These are phyloP conservation scores for Cercospora sp. DNA, from an alignment of 2,329 filamentous ascomycete genomes.

Conservation along the genomic window DNA sequence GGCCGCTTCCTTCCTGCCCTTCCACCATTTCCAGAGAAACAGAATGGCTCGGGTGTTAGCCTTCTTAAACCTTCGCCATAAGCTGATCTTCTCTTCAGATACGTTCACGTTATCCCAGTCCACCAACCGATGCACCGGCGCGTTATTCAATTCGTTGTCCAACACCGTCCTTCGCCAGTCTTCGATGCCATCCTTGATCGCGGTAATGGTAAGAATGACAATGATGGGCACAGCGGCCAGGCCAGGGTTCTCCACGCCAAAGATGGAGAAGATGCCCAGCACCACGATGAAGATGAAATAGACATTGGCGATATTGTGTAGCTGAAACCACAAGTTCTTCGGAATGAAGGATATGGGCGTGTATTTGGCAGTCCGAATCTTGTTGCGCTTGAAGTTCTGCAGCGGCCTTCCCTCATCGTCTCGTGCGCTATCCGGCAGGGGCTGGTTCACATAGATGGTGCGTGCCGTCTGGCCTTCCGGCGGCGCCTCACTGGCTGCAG, in stretches of 20 bases:
- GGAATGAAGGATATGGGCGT: conserved; percentile 92
- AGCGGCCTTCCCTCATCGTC: conserved; percentile 78
- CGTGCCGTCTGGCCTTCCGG: conserved; percentile 48
- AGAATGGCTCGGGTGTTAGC: conserved; percentile 66
- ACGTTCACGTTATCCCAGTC: conserved; percentile 95
- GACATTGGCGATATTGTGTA: conserved; percentile 97
- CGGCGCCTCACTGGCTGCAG: conserved; percentile 28
- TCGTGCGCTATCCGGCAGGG: conserved; percentile 70
- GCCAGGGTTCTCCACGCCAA: conserved; percentile 86
- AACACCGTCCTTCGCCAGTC: conserved; percentile 89
- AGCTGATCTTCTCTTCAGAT: conserved; percentile 77
- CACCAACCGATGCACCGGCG: conserved; percentile 83
- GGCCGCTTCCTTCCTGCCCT: conserved; percentile 44
- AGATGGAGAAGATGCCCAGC: conserved; percentile 89
- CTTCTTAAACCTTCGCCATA: conserved; percentile 91
- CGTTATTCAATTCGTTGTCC: conserved; percentile 94
- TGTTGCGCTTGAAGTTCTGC: conserved; percentile 78
- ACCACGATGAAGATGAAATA: conserved; percentile 98
- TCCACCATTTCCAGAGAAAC: conserved; percentile 54
- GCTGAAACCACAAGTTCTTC: conserved; percentile 96
- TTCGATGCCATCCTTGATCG: conserved; percentile 92
- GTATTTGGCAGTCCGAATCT: conserved; percentile 97
- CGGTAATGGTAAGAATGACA: conserved; percentile 83
- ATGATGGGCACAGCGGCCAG: conserved; percentile 89
- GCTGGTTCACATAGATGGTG: conserved; percentile 80